phyloP scores from a whole-genome alignment of 2,329 filamentous ascomycete species.

The Aspergillus udagawae region DNA sequence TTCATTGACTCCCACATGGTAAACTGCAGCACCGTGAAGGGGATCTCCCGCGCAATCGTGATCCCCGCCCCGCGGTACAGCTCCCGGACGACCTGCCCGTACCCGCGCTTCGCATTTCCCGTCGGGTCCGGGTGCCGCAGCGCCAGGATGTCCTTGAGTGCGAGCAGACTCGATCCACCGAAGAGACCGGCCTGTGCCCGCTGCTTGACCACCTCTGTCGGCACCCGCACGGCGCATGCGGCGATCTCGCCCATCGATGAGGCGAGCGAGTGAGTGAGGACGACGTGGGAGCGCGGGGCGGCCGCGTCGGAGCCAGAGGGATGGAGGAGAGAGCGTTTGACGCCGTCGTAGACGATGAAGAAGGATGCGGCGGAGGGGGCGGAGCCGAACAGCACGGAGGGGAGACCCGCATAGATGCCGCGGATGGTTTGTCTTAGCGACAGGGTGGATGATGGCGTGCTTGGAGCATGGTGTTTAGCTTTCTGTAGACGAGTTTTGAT shows the following conservation, averaged over 20 bases:
- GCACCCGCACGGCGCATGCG: constrained; percentile 86
- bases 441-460: constrained; percentile 56
- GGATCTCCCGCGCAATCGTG: constrained; percentile 91
- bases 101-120: constrained; percentile 39
- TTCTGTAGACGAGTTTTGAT: constrained; percentile 92
- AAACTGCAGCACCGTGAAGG: constrained; percentile 96
- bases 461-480: constrained; percentile 58
- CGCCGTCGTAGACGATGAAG: constrained; percentile 88
- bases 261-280: constrained; percentile 71
- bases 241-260: constrained; percentile 85
- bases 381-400: constrained; percentile 82
- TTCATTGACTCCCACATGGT: constrained; percentile 96
- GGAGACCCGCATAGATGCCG: constrained; percentile 90
- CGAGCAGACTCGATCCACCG: constrained; percentile 62
- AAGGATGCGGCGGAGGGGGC: constrained; percentile 94
- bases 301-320: constrained; percentile 21
- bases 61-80: constrained; percentile 89
- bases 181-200: constrained; percentile 84
- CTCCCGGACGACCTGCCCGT: constrained; percentile 66
- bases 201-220: constrained; percentile 96
- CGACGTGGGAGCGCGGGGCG: constrained; percentile 29
- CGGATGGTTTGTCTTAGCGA: constrained; percentile 80
- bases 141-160: constrained; percentile 66
- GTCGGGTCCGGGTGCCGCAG: constrained; percentile 36
- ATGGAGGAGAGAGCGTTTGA: constrained; percentile 55